Conservation (phyloP, 495 filamentous ascomycete genomes). For the Terfezia boudieri region DNA sequence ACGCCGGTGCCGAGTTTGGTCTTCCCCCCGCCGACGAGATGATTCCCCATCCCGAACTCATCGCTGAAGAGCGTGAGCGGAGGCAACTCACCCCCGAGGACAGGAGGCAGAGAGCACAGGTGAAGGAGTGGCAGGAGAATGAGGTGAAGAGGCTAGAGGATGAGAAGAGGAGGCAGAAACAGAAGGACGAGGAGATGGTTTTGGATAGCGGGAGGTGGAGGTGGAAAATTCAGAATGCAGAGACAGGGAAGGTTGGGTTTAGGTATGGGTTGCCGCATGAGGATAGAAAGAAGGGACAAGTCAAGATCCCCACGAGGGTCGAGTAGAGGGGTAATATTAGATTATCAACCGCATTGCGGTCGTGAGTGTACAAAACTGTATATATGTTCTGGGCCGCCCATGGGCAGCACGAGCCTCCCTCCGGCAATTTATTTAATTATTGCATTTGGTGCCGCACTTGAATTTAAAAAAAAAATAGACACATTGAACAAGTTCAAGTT, state of each 20-base stretch:
- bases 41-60: conserved; percentile 72
- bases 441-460: no score
- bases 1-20: conserved; percentile 71
- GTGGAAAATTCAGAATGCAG: conserved; percentile 54
- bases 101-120: conserved; percentile 22
- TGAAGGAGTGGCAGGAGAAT: conserved; percentile 22
- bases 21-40: conserved; percentile 67
- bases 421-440: no score
- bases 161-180: conserved; percentile 23
- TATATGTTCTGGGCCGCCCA: no score
- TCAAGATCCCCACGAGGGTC: conserved; percentile 50
- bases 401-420: no score
- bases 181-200: conserved; percentile 21
- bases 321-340: conserved; percentile 10
- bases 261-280: conserved; percentile 47
- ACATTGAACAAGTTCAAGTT: no score
- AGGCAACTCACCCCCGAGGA: conserved; percentile 19
- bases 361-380: no score
- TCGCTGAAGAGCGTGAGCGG: conserved; percentile 35
- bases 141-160: conserved; percentile 22
- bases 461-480: no score
- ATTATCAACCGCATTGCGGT: no score
- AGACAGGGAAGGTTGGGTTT: conserved; percentile 37
- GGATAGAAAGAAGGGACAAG: conserved; percentile 48
- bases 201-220: conserved; percentile 45